phyloP scores from a whole-genome alignment of 1,284 basidiomycete species.

The Paramarasmius palmivorus region DNA sequence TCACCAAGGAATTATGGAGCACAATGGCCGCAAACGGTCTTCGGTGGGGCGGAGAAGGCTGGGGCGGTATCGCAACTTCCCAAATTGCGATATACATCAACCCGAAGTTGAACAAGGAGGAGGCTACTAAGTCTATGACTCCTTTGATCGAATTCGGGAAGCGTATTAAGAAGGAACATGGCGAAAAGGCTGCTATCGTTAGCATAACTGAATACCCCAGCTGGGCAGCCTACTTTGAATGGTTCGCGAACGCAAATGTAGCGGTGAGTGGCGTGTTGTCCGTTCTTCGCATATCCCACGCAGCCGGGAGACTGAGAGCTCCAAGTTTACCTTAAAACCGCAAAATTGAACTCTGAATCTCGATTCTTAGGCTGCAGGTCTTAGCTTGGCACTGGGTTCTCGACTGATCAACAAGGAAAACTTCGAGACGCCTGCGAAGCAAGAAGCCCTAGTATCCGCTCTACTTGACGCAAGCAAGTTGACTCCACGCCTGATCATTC shows the following conservation, averaged over 20 bases:
- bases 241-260: conserved; percentile 30
- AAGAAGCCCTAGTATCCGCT: conserved; percentile 33
- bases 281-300: conserved; percentile 10
- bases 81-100: conserved; percentile 16
- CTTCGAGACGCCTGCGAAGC: conserved; percentile 30
- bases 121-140: conserved; percentile 39
- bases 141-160: conserved; percentile 39
- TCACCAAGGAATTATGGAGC: conserved; percentile 18
- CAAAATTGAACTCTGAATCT: neutral
- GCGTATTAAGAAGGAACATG: conserved; percentile 10
- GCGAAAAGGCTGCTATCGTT: conserved; percentile 26
- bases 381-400: conserved; percentile 40
- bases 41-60: conserved; percentile 34
- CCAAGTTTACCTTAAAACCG: neutral
- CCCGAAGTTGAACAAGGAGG: conserved; percentile 23
- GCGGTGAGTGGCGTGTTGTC: conserved; percentile 23
- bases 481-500: conserved; percentile 21
- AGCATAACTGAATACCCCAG: conserved; percentile 34
- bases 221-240: conserved; percentile 39
- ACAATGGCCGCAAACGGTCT: conserved; percentile 27
- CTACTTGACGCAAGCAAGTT: conserved; percentile 29
- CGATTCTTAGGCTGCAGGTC: conserved; percentile 33
- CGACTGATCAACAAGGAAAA: conserved; percentile 39
- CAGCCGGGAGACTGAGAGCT: neutral
- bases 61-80: conserved; percentile 29